phyloP scores from a whole-genome alignment of 176 grass and related monocot species.

The Musa schizocarpa region DNA sequence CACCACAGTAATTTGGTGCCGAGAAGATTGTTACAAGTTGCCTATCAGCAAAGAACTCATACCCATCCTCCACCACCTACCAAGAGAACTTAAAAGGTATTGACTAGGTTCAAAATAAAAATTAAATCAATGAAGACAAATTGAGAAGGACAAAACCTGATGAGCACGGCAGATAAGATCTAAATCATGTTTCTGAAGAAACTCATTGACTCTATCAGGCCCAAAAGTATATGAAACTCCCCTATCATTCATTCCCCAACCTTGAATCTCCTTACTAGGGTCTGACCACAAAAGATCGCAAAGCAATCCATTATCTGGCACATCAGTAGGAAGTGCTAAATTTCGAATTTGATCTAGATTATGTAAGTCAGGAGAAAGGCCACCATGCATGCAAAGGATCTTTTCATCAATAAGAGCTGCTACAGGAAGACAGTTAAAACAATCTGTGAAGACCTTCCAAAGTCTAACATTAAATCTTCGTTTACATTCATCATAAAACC shows the following conservation, averaged over 20 bases:
- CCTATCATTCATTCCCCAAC: conserved; percentile 45
- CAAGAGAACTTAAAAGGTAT: neutral
- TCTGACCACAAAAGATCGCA: conserved; percentile 71
- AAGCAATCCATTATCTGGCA: conserved; percentile 44
- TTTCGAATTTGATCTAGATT: conserved; percentile 31
- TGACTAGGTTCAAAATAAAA: neutral
- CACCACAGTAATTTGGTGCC: conserved; percentile 42
- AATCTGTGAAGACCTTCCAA: conserved; percentile 48
- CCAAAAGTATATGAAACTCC: conserved; percentile 55
- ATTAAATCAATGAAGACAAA: neutral
- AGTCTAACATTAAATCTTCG: conserved; percentile 48
- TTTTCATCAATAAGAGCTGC: conserved; percentile 41
- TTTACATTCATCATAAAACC: conserved; percentile 61
- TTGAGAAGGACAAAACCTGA: conserved; percentile 19
- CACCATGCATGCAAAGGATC: conserved; percentile 60
- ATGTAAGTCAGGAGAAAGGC: conserved; percentile 47
- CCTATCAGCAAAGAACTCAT: conserved; percentile 29
- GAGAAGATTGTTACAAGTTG: conserved; percentile 38
- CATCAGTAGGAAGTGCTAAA: conserved; percentile 32
- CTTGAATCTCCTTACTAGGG: conserved; percentile 2
- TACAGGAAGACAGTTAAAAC: conserved; percentile 56
- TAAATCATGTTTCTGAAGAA: conserved; percentile 39
- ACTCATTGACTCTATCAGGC: conserved; percentile 33
- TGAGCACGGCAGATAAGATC: conserved; percentile 65
- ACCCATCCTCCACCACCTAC: conserved; percentile 35